Evolutionary conservation across 176 grass and related monocot genomes (phyloP).

Genomic region (Triticum dicoccoides): DNA sequence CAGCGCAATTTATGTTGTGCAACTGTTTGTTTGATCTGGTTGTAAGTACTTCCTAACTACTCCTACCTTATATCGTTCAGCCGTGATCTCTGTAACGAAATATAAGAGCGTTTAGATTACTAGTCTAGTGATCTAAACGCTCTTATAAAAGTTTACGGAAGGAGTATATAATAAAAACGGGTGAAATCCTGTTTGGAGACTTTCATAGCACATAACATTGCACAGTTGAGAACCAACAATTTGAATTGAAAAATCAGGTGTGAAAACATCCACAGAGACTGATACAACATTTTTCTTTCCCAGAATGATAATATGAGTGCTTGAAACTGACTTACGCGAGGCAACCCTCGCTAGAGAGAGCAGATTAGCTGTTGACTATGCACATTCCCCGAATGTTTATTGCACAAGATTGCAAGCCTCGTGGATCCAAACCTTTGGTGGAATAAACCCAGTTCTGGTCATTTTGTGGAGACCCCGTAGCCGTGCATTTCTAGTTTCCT

Average conservation of each 20-base stretch:
- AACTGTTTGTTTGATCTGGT: too few species aligned
- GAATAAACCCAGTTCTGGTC: neutral
- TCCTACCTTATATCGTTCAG: too few species aligned
- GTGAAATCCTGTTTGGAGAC: too few species aligned
- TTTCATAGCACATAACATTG: neutral
- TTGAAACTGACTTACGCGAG: neutral
- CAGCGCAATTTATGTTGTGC: too few species aligned
- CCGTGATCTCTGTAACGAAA: too few species aligned
- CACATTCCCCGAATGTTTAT: neutral
- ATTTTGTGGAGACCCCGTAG: constrained; percentile 27
- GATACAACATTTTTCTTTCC: neutral
- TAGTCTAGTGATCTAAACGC: too few species aligned
- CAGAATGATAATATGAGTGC: neutral
- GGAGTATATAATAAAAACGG: too few species aligned
- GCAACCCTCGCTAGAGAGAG: neutral
- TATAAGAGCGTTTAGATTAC: too few species aligned
- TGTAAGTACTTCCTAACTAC: too few species aligned
- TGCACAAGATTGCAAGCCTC: constrained; percentile 13
- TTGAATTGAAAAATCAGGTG: neutral
- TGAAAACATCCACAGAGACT: neutral
- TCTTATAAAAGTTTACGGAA: too few species aligned
- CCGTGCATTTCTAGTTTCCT: constrained; percentile 31
- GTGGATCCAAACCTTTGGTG: neutral
- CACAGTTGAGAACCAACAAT: neutral
- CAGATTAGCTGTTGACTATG: constrained; percentile 10